These are phyloP conservation scores for Protomyces macrosporus DNA, from an alignment of 1,139 yeast species.

Conservation along the genomic window DNA sequence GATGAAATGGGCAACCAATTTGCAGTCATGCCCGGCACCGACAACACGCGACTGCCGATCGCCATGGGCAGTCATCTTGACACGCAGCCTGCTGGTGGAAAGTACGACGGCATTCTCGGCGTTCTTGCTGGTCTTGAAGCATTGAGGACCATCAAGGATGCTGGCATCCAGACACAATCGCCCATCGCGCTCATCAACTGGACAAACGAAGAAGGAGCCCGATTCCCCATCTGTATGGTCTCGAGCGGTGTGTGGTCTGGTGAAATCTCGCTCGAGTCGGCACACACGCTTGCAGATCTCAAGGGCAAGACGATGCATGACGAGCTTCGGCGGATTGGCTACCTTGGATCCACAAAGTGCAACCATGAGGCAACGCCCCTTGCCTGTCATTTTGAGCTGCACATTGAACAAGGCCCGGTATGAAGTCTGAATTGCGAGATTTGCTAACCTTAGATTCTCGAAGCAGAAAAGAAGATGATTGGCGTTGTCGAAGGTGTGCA, in stretches of 20 bases:
- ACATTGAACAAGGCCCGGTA: conserved; percentile 68
- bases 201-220: conserved; percentile 77
- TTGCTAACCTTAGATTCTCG: conserved; percentile 42
- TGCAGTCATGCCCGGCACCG: conserved; percentile 57
- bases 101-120: conserved; percentile 68
- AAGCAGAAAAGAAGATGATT: conserved; percentile 50
- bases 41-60: conserved; percentile 49
- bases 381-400: conserved; percentile 66
- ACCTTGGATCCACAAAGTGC: conserved; percentile 50
- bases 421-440: neutral
- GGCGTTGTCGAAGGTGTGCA: conserved; percentile 67
- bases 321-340: conserved; percentile 59
- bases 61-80: conserved; percentile 71
- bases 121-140: conserved; percentile 65
- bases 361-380: conserved; percentile 51
- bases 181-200: conserved; percentile 63
- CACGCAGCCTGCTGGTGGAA: conserved; percentile 75
- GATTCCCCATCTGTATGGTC: conserved; percentile 64
- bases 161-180: conserved; percentile 52
- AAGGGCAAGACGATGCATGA: conserved; percentile 53
- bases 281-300: conserved; percentile 50
- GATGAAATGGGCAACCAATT: conserved; percentile 67
- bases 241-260: conserved; percentile 67
- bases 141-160: conserved; percentile 57
- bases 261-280: conserved; percentile 45